Base-by-base conservation (phyloP, 2,329 filamentous ascomycete species). In the Sporothrix phasma region DNA sequence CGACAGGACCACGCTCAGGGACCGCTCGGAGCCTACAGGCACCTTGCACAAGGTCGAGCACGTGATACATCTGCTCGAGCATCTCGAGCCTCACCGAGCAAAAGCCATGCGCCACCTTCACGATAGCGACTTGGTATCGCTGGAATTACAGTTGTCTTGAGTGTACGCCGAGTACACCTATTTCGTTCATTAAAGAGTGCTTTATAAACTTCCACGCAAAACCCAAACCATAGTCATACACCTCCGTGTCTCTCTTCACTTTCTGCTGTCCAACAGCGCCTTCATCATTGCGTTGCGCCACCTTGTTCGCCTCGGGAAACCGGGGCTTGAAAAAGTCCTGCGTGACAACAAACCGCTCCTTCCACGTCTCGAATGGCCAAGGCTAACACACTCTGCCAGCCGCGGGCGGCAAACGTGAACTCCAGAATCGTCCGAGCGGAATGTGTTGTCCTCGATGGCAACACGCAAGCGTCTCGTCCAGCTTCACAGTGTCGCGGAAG, bases 241-340 rank as follows among this genome's bases (percentile, higher is more conserved):
- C 10, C 29, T 39, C 8, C 3, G 5, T 4, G 2, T 29, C 10
- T 17, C 8, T 22, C 2, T 29, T 59, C 54, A 59, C 17, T 46
- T 43, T 11, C 56, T 29, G 74, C 90, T 93, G 77, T 93, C 89
- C 69, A 97, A 77, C 71, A 99, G 94, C 51, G 91, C 94, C 79
- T 88, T 92, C 76, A 99, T 95, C 94, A 99, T 99, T 74, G 92
- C 88, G 73, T 97, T 96, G 2, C 94, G n/a, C 94, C 43, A 99
- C 79, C 70, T 87, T 86, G 61, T 88, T 90, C 5, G 94, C 94
- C 73, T 95, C 92, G 1, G 86, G 84, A 72, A 99, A 97, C 37
- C 93, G 80, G 2, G 92, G 91, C 73, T 92, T 86, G 75, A 99
- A 99, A 79, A 96, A 99, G 68, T 80, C 80, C 75, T 97, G 92